These are phyloP conservation scores for Pseudomicrostroma phylloplanum DNA, from an alignment of 1,284 basidiomycete genomes.

Conservation along the genomic window DNA sequence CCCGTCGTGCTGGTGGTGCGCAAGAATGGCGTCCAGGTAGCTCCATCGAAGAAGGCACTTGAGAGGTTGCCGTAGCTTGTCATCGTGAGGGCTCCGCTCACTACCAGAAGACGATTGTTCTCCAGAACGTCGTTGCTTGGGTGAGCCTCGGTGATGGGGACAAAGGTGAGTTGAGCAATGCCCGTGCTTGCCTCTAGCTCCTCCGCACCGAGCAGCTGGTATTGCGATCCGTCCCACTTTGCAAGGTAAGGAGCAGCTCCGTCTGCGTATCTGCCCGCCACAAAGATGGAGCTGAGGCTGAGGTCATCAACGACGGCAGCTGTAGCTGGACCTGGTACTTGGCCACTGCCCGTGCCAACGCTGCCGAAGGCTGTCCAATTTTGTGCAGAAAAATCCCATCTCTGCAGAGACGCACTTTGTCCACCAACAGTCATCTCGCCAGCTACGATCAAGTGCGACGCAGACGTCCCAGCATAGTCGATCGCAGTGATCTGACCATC, in stretches of 20 bases:
- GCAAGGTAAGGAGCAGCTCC: slow-evolving; percentile 30
- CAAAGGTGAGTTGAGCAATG: slow-evolving; percentile 79
- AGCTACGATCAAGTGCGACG: slow-evolving; percentile 44
- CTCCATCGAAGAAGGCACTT: slow-evolving; percentile 79
- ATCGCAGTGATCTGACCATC: slow-evolving; percentile 73
- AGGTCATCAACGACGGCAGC: slow-evolving; percentile 77
- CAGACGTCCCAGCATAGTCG: slow-evolving; percentile 59
- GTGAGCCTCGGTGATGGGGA: slow-evolving; percentile 70
- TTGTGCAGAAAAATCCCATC: slow-evolving; percentile 63
- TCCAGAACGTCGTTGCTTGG: slow-evolving; percentile 66
- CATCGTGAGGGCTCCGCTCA: slow-evolving; percentile 71
- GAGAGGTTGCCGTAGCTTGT: slow-evolving; percentile 62
- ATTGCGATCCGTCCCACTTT: slow-evolving; percentile 36
- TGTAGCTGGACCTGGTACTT: slow-evolving; percentile 80
- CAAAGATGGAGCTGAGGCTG: slow-evolving; percentile 77
- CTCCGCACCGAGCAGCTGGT: slow-evolving; percentile 17
- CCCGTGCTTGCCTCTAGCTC: slow-evolving; percentile 58
- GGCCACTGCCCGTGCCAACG: slow-evolving; percentile 59
- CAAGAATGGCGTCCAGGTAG: slow-evolving; percentile 75
- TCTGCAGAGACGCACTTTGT: slow-evolving; percentile 63
- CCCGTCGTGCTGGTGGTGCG: slow-evolving; percentile 66
- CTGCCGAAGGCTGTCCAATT: slow-evolving; percentile 61
- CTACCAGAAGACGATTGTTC: slow-evolving; percentile 78
- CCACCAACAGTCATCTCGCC: slow-evolving; percentile 69
- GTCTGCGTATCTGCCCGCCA: slow-evolving; percentile 62